These are phyloP conservation scores for Candida patagonica DNA, from an alignment of 805 yeast genomes.

Conservation along the genomic window DNA sequence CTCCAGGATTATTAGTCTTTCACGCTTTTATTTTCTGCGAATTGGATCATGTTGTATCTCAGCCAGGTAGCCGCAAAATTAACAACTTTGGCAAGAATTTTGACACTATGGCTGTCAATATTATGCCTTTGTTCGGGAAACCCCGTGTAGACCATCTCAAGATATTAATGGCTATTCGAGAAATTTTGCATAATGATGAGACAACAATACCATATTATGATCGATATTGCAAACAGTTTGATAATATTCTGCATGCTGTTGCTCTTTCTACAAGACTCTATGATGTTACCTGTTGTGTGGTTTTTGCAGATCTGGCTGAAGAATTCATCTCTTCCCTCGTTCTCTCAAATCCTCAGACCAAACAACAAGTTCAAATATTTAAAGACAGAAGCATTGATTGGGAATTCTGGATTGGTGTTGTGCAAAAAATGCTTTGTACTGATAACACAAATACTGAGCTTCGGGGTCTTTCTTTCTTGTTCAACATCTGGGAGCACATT, in stretches of 20 bases:
- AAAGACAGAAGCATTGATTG: constrained; percentile 42
- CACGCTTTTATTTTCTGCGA: constrained; percentile 21
- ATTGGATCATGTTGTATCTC: constrained; percentile 16
- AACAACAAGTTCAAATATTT: constrained; percentile 18
- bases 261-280: constrained; percentile 26
- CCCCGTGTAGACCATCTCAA: constrained; percentile 28
- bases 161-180: constrained; percentile 27
- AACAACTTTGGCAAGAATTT: constrained; percentile 6
- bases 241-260: constrained; percentile 28
- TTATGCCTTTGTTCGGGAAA: constrained; percentile 15
- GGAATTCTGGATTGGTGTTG: constrained; percentile 66
- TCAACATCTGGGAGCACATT: constrained; percentile 64
- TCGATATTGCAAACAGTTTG: constrained; percentile 28
- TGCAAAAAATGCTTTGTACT: constrained; percentile 49
- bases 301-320: constrained; percentile 33
- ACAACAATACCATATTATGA: constrained; percentile 24
- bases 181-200: constrained; percentile 30
- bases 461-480: constrained; percentile 55
- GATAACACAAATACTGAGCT: constrained; percentile 54
- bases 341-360: constrained; percentile 22
- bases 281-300: constrained; percentile 30
- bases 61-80: constrained; percentile 6
- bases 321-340: constrained; percentile 29
- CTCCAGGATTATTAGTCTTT: constrained; percentile 20
- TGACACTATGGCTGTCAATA: constrained; percentile 16